Evolutionary conservation across 1,284 basidiomycete genomes (phyloP), one percentile per base, ranked within the genome.

Genomic region (Peniophora sp.): DNA sequence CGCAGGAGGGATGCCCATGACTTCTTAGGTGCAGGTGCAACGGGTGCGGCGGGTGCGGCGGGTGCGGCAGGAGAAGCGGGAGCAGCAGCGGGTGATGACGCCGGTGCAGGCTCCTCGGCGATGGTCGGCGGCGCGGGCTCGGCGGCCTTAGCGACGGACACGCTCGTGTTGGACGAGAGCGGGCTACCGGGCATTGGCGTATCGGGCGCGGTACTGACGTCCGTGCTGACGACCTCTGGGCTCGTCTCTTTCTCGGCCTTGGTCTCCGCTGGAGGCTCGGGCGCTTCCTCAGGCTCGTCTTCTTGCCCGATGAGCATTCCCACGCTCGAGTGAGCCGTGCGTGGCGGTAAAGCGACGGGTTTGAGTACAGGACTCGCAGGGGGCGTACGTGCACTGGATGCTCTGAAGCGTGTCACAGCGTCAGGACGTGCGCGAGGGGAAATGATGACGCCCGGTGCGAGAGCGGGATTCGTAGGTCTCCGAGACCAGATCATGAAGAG

Each of bases 1-100:
- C 73, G 76, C 35, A 92, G 71, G 22, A 92, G 78, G 1, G 86
- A 85, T 0, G 89, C 88, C 85, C 86, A 93, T 3, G 84, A 86
- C 58, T 81, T 83, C 61, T 81, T 85, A 23, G 51, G 46, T 9
- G 51, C 34, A n/a, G 55, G 54, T 24, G 59, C 52, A 8, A 58
- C 53, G 2, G 58, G 45, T n/a, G 59, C 50, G 9, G 54, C 58
- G 24, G 48, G 46, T 3, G 53, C 47, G 18, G 54, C 42, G 24
- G 52, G 3, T 15, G 36, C 24, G 24, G 55, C 49, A 5, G 44
- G 2, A 20, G 49, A 34, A 5, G 48, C 42, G 15, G 47, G 11
- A 5, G 49, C 24, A 5, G 50, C 48, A 17, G 49, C 23, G 17
- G 37, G 37, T 5, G 37, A 41, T 5, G 24, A 32, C n/a, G 47